Evolutionary conservation across 2,329 filamentous ascomycete species (phyloP).

Genomic region (Fusarium paranaense): DNA sequence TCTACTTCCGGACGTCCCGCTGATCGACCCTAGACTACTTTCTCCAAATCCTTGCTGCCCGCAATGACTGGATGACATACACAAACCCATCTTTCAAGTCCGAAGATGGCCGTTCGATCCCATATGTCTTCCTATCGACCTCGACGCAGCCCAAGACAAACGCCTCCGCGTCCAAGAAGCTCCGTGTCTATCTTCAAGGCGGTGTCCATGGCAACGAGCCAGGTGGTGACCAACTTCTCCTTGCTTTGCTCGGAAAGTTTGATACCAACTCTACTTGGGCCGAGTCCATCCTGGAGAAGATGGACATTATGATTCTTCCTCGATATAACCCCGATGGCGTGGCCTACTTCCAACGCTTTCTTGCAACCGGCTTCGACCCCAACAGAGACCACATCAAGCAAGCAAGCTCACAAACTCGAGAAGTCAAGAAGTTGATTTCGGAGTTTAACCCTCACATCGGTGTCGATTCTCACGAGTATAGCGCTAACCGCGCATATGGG

Average conservation of each 20-base stretch:
- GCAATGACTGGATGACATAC: constrained; percentile 41
- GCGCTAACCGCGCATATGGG: constrained; percentile 41
- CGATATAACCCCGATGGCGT: constrained; percentile 48
- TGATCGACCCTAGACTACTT: constrained; percentile 33
- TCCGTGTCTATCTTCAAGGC: constrained; percentile 44
- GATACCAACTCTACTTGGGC: constrained; percentile 44
- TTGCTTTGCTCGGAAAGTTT: constrained; percentile 43
- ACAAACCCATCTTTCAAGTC: constrained; percentile 37
- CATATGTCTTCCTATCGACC: constrained; percentile 32
- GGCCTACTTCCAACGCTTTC: constrained; percentile 42
- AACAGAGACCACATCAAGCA: constrained; percentile 47
- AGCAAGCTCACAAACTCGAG: constrained; percentile 36
- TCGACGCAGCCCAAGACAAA: constrained; percentile 26
- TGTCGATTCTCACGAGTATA: constrained; percentile 44
- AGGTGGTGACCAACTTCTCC: constrained; percentile 41
- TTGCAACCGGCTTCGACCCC: constrained; percentile 43
- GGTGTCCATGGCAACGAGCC: constrained; percentile 47
- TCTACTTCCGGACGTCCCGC: neutral
- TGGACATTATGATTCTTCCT: constrained; percentile 45
- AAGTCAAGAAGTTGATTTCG: constrained; percentile 41
- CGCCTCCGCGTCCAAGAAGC: constrained; percentile 31
- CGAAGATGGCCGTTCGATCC: constrained; percentile 38
- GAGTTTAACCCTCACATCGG: constrained; percentile 42
- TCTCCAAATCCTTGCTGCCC: constrained; percentile 31
- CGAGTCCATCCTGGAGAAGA: constrained; percentile 37